phyloP scores from a whole-genome alignment of 2,329 filamentous ascomycete species.

The Pseudocercospora eumusae region DNA sequence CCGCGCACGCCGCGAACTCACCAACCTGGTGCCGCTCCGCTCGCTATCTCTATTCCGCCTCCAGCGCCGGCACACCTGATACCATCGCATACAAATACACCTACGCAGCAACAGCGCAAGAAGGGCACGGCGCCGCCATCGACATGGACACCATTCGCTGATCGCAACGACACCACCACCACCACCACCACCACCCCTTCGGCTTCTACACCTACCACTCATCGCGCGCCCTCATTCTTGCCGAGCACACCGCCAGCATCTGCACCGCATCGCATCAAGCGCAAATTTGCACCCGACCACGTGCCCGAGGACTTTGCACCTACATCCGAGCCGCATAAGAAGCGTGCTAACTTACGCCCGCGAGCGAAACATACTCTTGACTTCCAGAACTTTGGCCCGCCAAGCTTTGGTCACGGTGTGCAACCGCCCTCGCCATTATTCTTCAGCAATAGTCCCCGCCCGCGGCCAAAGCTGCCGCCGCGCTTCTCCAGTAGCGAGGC shows the following conservation, averaged over 20 bases:
- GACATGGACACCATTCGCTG: conserved; percentile 30
- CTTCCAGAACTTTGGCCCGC: conserved; percentile 40
- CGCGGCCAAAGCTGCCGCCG: conserved; percentile 49
- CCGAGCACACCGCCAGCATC: conserved; percentile 15
- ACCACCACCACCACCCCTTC: conserved; percentile 3
- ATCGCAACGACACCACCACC: conserved; percentile 11
- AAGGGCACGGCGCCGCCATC: conserved; percentile 15
- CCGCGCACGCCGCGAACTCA: conserved; percentile 22
- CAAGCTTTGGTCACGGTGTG: conserved; percentile 22
- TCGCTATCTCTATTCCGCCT: conserved; percentile 3
- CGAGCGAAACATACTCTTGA: conserved; percentile 29
- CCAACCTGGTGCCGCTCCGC: conserved; percentile 5
- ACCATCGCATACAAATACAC: not conserved
- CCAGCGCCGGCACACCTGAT: not conserved
- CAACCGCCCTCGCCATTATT: conserved; percentile 54
- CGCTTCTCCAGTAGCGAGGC: conserved; percentile 61
- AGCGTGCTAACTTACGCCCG: conserved; percentile 27
- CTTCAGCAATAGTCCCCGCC: conserved; percentile 52
- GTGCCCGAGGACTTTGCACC: conserved; percentile 11
- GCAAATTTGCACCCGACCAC: conserved; percentile 19
- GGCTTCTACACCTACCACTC: not conserved
- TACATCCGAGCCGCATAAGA: conserved; percentile 23
- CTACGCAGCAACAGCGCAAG: not conserved
- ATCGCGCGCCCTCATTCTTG: conserved; percentile 11
- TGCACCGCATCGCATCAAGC: conserved; percentile 21